phyloP scores from a whole-genome alignment of 2,329 filamentous ascomycete species.

The Exophiala oligosperma region DNA sequence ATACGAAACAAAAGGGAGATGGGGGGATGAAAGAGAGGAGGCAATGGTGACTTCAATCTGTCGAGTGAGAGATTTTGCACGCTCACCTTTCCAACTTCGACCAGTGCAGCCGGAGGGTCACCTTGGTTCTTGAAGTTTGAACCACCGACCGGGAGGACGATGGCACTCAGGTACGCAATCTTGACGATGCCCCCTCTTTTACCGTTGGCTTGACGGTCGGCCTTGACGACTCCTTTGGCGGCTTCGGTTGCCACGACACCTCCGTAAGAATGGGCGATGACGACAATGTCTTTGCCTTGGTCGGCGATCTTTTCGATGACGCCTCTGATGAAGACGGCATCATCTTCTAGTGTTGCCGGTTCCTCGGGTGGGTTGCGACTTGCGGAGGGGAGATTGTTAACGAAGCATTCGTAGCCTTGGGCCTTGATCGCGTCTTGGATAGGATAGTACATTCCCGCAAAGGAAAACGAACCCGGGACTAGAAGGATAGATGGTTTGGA shows the following conservation, averaged over 20 bases:
- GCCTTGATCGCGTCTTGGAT: slow-evolving; percentile 33
- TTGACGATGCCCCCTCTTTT: slow-evolving; percentile 33
- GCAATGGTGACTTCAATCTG: too few relatives aligned
- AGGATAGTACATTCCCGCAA: slow-evolving; percentile 12
- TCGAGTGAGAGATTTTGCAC: too few relatives aligned
- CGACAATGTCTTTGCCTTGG: slow-evolving; percentile 30
- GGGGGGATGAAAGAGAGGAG: too few relatives aligned
- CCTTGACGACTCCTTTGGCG: slow-evolving; percentile 30
- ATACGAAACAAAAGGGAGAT: not conserved
- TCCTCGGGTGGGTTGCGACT: slow-evolving; percentile 35
- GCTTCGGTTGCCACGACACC: slow-evolving; percentile 35
- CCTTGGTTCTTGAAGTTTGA: not conserved
- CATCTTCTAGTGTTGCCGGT: slow-evolving; percentile 31
- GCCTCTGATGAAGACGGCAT: slow-evolving; percentile 34
- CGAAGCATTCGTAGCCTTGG: slow-evolving; percentile 34
- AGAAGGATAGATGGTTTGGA: slow-evolving; percentile 37
- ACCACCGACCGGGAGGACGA: slow-evolving; percentile 34
- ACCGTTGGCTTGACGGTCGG: slow-evolving; percentile 27
- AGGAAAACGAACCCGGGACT: slow-evolving; percentile 39
- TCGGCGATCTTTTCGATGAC: slow-evolving; percentile 32
- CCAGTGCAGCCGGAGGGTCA: slow-evolving; percentile 3
- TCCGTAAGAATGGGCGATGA: slow-evolving; percentile 37
- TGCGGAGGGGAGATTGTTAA: slow-evolving; percentile 32
- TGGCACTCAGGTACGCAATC: slow-evolving; percentile 36
- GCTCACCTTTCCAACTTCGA: slow-evolving; percentile 7